phyloP scores from a whole-genome alignment of 805 yeast genomes.

The Sungouiella blattae region DNA sequence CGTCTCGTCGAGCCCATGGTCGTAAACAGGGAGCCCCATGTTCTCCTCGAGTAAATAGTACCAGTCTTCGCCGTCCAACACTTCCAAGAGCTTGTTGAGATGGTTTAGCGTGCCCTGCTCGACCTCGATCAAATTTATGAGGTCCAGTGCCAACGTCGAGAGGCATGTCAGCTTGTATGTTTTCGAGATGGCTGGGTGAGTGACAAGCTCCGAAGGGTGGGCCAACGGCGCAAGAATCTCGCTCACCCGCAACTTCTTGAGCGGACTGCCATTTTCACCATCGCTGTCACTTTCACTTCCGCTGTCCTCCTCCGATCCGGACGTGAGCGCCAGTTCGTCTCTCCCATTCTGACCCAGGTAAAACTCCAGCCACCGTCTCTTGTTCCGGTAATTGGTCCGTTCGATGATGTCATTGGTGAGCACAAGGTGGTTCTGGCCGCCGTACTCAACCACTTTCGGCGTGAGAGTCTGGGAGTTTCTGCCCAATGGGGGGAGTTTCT shows the following conservation, averaged over 20 bases:
- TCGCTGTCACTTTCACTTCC: slow-evolving; percentile 17
- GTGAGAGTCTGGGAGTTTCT: slow-evolving; percentile 19
- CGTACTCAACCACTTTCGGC: slow-evolving; percentile 38
- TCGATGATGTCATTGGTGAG: slow-evolving; percentile 35
- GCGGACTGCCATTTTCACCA: slow-evolving; percentile 19
- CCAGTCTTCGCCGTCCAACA: slow-evolving; percentile 86
- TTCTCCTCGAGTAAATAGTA: slow-evolving; percentile 59
- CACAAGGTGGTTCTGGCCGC: slow-evolving; percentile 33
- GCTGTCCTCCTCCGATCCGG: slow-evolving; percentile 4
- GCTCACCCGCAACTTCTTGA: slow-evolving; percentile 27
- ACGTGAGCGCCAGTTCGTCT: background rate
- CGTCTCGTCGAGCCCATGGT: slow-evolving; percentile 51
- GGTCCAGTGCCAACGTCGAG: slow-evolving; percentile 59
- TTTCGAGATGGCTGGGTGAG: slow-evolving; percentile 63
- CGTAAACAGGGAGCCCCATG: slow-evolving; percentile 64
- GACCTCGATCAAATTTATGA: slow-evolving; percentile 71
- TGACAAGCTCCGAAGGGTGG: slow-evolving; percentile 74
- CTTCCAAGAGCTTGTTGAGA: slow-evolving; percentile 67
- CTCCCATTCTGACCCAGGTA: slow-evolving; percentile 9
- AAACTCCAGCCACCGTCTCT: slow-evolving; percentile 35
- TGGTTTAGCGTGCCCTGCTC: slow-evolving; percentile 79
- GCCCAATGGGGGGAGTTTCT: slow-evolving; percentile 20
- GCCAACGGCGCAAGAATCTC: slow-evolving; percentile 72
- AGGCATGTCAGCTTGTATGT: slow-evolving; percentile 58
- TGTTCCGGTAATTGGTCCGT: slow-evolving; percentile 22